Evolutionary conservation across 1,139 yeast genomes (phyloP).

Genomic region (Candida labiduridarum): DNA sequence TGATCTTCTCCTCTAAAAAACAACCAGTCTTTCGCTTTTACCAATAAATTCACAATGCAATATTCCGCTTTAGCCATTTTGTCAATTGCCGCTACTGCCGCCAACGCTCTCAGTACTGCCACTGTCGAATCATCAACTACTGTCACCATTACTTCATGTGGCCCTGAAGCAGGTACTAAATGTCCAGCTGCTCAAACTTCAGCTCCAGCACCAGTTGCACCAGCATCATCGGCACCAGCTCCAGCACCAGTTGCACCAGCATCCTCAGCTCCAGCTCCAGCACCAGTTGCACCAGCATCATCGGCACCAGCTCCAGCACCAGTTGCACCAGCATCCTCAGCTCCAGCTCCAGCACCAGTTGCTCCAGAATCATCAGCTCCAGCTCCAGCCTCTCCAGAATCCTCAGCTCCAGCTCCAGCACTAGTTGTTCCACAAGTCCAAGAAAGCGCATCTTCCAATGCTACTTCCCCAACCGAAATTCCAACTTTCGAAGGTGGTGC

Average conservation of each 20-base stretch:
- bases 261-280: background rate
- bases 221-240: constrained; percentile 1
- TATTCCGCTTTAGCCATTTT: constrained; percentile 50
- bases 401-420: constrained; percentile 7
- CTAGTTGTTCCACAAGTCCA: constrained; percentile 15
- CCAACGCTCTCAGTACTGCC: constrained; percentile 29
- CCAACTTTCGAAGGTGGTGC: constrained; percentile 44
- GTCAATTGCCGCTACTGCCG: constrained; percentile 41
- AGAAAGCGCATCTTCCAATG: constrained; percentile 20
- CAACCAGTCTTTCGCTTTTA: constrained; percentile 32
- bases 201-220: constrained; percentile 5
- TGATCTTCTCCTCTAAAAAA: constrained; percentile 15
- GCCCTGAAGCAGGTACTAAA: constrained; percentile 32
- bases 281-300: background rate
- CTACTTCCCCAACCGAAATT: constrained; percentile 34
- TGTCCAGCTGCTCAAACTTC: constrained; percentile 35
- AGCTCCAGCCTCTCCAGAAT: background rate
- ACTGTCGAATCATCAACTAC: constrained; percentile 22
- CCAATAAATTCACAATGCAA: constrained; percentile 35
- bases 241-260: background rate
- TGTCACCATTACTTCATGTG: constrained; percentile 49
- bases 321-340: background rate
- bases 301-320: constrained; percentile 2
- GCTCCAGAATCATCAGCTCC: background rate
- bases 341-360: constrained; percentile 3